Conservation (phyloP, 2,329 filamentous ascomycete species). For the Coleophoma cylindrospora region DNA sequence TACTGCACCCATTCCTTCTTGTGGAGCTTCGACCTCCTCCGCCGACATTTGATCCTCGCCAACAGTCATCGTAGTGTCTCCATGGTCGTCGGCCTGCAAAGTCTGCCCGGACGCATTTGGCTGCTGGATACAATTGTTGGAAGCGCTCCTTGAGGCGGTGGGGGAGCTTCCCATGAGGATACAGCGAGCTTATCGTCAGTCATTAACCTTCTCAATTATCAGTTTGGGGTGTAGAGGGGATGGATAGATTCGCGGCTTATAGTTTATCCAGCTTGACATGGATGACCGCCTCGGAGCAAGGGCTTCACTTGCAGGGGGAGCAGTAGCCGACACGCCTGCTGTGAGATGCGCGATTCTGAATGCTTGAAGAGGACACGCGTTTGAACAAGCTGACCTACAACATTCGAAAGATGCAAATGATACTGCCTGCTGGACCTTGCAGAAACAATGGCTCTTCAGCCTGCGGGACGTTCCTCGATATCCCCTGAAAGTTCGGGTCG, state of each 20-base stretch:
- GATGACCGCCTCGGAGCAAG: background rate
- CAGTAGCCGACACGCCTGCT: too few relatives aligned
- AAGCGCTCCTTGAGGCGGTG: slow-evolving; percentile 4
- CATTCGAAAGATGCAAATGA: slow-evolving; percentile 10
- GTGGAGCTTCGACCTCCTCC: slow-evolving; percentile 3
- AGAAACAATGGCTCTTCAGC: slow-evolving; percentile 56
- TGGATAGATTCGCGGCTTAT: background rate
- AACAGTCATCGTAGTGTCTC: slow-evolving; percentile 16
- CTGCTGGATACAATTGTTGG: background rate
- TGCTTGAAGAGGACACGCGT: slow-evolving; percentile 15
- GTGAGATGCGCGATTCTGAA: too few relatives aligned
- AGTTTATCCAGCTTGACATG: background rate
- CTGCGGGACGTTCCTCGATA: slow-evolving; percentile 49
- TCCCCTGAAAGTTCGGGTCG: slow-evolving; percentile 84
- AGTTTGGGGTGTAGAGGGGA: too few relatives aligned
- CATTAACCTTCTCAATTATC: background rate
- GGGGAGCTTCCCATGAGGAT: slow-evolving; percentile 15
- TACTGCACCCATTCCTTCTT: background rate
- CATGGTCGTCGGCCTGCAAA: slow-evolving; percentile 17
- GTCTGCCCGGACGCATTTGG: background rate
- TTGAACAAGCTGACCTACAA: slow-evolving; percentile 2
- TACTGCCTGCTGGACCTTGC: slow-evolving; percentile 16
- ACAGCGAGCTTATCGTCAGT: too few relatives aligned
- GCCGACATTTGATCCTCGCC: slow-evolving; percentile 7
- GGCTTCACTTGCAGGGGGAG: background rate